Conservation (phyloP, 371 early-diverging fungal species). For the Mucor sp. region DNA sequence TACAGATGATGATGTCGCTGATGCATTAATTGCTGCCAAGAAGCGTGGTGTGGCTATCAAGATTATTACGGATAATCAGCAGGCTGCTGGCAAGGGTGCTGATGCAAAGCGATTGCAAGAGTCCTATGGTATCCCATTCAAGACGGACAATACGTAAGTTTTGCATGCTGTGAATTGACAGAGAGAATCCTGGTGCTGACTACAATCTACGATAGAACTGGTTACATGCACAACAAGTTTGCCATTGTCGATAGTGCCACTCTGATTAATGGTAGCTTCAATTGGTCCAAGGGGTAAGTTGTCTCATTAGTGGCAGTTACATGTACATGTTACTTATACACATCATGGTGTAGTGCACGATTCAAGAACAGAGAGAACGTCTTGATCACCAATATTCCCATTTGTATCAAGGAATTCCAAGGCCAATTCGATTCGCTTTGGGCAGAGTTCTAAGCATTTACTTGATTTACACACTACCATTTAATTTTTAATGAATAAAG, state of each 20-base stretch:
- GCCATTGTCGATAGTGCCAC: conserved; percentile 51
- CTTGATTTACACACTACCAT: background rate
- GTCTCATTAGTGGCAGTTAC: background rate
- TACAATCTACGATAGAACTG: conserved; percentile 27
- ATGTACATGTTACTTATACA: background rate
- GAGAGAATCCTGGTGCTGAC: no score
- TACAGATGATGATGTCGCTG: conserved; percentile 68
- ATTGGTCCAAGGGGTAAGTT: conserved; percentile 62
- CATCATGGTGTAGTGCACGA: conserved; percentile 42
- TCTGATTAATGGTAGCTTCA: conserved; percentile 60
- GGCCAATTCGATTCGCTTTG: conserved; percentile 55
- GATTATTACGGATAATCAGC: conserved; percentile 67
- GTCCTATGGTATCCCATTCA: conserved; percentile 56
- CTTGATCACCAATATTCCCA: conserved; percentile 54
- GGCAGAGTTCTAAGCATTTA: conserved; percentile 39
- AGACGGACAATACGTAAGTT: conserved; percentile 52
- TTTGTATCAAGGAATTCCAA: conserved; percentile 54
- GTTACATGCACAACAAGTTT: conserved; percentile 68
- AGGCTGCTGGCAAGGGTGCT: conserved; percentile 58
- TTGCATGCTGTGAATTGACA: background rate
- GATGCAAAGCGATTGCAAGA: conserved; percentile 57
- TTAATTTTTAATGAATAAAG: background rate
- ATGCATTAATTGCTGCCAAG: conserved; percentile 59
- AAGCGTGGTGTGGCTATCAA: conserved; percentile 54
- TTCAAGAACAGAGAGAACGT: conserved; percentile 63